These are phyloP conservation scores for Cryptomeria japonica DNA, from an alignment of 75 land plant genomes.

Conservation along the genomic window DNA sequence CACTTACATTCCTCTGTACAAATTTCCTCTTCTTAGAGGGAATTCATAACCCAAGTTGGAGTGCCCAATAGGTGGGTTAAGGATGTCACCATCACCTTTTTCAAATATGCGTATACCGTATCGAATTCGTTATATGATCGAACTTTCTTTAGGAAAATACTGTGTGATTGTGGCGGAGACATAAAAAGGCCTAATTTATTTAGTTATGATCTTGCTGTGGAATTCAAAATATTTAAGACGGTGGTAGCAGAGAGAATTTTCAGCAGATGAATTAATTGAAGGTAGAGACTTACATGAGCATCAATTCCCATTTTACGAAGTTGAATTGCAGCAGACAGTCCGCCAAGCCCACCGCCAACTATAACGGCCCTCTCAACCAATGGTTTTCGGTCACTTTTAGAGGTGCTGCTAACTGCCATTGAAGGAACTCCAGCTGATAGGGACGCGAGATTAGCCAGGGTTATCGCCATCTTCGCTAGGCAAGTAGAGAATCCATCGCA, in stretches of 20 bases:
- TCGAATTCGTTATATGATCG: neutral
- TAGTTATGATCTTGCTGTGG: neutral
- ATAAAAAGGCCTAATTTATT: neutral
- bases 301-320: slow-evolving; percentile 45
- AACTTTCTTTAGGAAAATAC: neutral
- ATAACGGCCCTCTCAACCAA: slow-evolving; percentile 39
- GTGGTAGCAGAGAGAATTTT: neutral
- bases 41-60: too few relatives aligned
- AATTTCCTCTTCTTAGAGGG: too few relatives aligned
- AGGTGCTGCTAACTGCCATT: neutral
- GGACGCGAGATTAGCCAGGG: neutral
- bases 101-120: too few relatives aligned
- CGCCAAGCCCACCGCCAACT: slow-evolving; percentile 52
- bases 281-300: slow-evolving; percentile 32
- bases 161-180: neutral
- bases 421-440: neutral
- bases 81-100: too few relatives aligned
- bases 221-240: neutral
- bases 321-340: slow-evolving; percentile 49
- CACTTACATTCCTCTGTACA: too few relatives aligned
- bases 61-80: too few relatives aligned
- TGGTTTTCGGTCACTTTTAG: slow-evolving; percentile 7
- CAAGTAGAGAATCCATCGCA: neutral
- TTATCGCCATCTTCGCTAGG: neutral
- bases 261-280: neutral